phyloP scores from a whole-genome alignment of 306 rosid species.

The Glycine tomentella region DNA sequence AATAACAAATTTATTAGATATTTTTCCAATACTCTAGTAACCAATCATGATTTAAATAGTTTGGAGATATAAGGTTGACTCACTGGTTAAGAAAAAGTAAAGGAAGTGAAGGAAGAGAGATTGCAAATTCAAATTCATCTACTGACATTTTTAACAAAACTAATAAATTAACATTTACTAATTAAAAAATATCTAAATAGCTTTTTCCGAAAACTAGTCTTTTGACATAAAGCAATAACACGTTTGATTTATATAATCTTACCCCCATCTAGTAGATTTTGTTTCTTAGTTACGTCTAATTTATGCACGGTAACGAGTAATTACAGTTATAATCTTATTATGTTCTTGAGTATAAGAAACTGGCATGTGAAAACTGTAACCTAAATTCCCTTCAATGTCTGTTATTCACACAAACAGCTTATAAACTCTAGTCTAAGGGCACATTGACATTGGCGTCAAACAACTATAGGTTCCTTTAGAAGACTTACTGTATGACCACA shows the following conservation, averaged over 20 bases:
- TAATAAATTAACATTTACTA: too few species aligned
- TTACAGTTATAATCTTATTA: too few species aligned
- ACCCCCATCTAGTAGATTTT: not conserved
- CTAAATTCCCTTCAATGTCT: not conserved
- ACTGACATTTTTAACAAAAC: too few species aligned
- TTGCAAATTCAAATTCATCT: too few species aligned
- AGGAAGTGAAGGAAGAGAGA: too few species aligned
- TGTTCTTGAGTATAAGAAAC: not conserved
- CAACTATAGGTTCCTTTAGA: conserved; percentile 25
- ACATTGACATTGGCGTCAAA: not conserved
- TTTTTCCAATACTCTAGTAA: too few species aligned
- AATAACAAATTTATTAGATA: conserved; percentile 15
- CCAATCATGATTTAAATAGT: too few species aligned
- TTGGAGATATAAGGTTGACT: too few species aligned
- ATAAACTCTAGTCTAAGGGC: not conserved
- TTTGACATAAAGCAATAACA: too few species aligned
- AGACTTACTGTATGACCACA: conserved; percentile 92
- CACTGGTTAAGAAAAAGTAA: too few species aligned
- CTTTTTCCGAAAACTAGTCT: too few species aligned
- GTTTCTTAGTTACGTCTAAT: not conserved
- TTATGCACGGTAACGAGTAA: not conserved
- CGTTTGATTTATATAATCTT: not conserved
- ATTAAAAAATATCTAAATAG: too few species aligned
- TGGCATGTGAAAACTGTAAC: not conserved
- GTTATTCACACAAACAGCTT: conserved; percentile 1